phyloP scores from a whole-genome alignment of 805 yeast genomes.

The Helenozyma rhizophorensis region DNA sequence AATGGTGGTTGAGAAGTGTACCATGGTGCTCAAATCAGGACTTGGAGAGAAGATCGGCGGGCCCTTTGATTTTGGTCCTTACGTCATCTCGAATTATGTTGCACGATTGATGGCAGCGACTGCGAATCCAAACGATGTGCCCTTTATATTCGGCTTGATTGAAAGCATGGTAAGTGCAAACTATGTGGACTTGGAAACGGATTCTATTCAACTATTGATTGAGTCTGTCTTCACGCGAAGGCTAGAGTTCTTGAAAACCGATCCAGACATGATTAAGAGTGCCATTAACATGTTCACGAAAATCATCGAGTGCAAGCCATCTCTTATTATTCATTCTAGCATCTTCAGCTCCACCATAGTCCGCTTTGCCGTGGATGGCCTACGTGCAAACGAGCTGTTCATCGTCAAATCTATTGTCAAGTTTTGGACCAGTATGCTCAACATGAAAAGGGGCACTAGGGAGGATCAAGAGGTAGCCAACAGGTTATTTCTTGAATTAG shows the following conservation, averaged over 20 bases:
- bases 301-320: constrained; percentile 46
- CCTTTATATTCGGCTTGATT: constrained; percentile 41
- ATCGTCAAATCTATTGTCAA: constrained; percentile 47
- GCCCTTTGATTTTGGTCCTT: constrained; percentile 51
- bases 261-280: constrained; percentile 57
- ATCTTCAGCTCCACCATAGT: constrained; percentile 20
- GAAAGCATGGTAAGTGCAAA: constrained; percentile 42
- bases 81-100: constrained; percentile 6
- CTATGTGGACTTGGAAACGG: constrained; percentile 24
- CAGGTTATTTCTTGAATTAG: constrained; percentile 14
- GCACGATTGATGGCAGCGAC: constrained; percentile 10
- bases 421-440: constrained; percentile 52
- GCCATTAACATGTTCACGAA: constrained; percentile 49
- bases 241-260: constrained; percentile 35
- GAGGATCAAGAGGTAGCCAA: constrained; percentile 34
- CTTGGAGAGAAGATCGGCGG: constrained; percentile 59
- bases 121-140: constrained; percentile 29
- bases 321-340: constrained; percentile 35
- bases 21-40: constrained; percentile 60
- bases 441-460: constrained; percentile 42
- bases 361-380: constrained; percentile 31
- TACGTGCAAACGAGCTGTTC: constrained; percentile 49
- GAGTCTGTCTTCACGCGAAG: constrained; percentile 33
- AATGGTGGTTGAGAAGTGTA: constrained; percentile 57
- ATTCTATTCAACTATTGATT: constrained; percentile 33